A percentile compares a stretch with the other conserved stretches of the same genome.
phyloP scores from a whole-genome alignment of 805 yeast genomes.

The Saccharomycopsis amapae region DNA sequence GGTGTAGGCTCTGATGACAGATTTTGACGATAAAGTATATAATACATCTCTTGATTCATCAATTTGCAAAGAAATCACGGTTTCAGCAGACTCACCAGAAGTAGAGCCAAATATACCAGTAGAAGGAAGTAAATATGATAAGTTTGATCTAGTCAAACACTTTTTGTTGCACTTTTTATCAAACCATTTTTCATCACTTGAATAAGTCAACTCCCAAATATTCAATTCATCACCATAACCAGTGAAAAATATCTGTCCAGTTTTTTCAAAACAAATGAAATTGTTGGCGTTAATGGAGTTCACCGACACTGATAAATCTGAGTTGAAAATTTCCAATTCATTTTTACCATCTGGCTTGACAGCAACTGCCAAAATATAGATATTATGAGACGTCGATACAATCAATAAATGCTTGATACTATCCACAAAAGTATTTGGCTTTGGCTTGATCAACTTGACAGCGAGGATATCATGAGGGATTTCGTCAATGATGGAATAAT shows the following conservation, averaged over 20 bases:
- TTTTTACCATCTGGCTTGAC: conserved; percentile 35
- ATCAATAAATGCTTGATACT: conserved; percentile 66
- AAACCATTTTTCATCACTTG: conserved; percentile 81
- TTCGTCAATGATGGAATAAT: conserved; percentile 76
- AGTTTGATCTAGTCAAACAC: conserved; percentile 66
- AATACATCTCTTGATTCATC: conserved; percentile 74
- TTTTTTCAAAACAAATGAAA: conserved; percentile 49
- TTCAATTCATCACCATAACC: conserved; percentile 74
- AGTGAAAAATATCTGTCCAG: conserved; percentile 77
- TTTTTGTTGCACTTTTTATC: conserved; percentile 74
- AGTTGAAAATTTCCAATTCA: conserved; percentile 64
- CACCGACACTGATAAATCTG: conserved; percentile 72
- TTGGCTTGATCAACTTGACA: conserved; percentile 75
- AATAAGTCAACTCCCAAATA: conserved; percentile 82
- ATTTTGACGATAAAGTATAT: conserved; percentile 75
- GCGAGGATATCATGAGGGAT: conserved; percentile 69
- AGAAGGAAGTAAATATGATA: conserved; percentile 46
- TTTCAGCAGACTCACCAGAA: conserved; percentile 37
- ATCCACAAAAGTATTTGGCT: conserved; percentile 70
- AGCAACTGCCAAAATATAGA: conserved; percentile 71
- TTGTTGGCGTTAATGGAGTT: conserved; percentile 70
- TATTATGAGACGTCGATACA: conserved; percentile 72
- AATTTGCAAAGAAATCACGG: conserved; percentile 54
- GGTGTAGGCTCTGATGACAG: conserved; percentile 71
- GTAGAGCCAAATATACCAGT: conserved; percentile 22